phyloP scores from a whole-genome alignment of 805 yeast species.

The Millerozyma miso region DNA sequence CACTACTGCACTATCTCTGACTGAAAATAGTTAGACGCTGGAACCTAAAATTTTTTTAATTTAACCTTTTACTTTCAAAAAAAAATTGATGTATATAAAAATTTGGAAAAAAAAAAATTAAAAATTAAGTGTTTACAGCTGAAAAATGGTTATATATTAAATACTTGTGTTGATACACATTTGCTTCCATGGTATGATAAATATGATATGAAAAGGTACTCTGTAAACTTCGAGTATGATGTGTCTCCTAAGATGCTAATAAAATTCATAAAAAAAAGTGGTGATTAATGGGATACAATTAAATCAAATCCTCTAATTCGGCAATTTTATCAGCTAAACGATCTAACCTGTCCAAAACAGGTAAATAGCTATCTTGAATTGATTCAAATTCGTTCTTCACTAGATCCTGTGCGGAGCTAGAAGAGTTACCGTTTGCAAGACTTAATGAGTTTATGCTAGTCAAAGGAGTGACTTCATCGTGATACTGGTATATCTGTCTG shows the following conservation, averaged over 20 bases:
- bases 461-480: constrained; percentile 26
- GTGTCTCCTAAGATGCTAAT: too few species aligned
- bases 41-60: background rate
- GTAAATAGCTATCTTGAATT: constrained; percentile 53
- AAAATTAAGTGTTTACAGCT: too few species aligned
- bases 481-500: constrained; percentile 7
- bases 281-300: background rate
- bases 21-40: background rate
- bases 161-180: too few species aligned
- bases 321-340: constrained; percentile 40
- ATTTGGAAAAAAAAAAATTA: background rate
- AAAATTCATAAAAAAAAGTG: too few species aligned
- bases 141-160: too few species aligned
- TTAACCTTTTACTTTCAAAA: background rate
- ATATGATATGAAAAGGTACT: too few species aligned
- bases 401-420: constrained; percentile 36
- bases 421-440: constrained; percentile 11
- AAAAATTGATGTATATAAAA: background rate
- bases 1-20: background rate
- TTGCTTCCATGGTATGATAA: too few species aligned
- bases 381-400: constrained; percentile 25
- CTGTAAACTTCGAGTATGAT: too few species aligned
- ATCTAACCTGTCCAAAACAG: constrained; percentile 49
- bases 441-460: constrained; percentile 32
- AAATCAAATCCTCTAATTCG: constrained; percentile 25